Percentiles rank a stretch among this genome's conserved stretches.
phyloP scores from a whole-genome alignment of 2,329 filamentous ascomycete species.

The Verticillium nubilum region DNA sequence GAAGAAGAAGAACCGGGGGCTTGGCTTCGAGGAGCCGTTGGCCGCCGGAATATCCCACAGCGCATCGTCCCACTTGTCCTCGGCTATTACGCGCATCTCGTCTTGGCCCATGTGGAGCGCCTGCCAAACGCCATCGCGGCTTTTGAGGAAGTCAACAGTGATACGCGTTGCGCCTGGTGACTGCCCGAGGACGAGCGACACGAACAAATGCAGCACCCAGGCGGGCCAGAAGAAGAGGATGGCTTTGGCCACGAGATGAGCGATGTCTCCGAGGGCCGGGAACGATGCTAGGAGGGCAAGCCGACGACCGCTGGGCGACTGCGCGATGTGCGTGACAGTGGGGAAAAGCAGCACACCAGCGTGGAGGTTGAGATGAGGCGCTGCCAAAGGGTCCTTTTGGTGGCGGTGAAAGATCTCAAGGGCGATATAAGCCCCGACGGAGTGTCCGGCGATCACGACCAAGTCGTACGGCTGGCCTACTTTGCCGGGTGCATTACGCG shows the following conservation, averaged over 20 bases:
- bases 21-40: slow-evolving; percentile 7
- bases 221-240: slow-evolving; percentile 37
- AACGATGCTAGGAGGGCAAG: slow-evolving; percentile 37
- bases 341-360: slow-evolving; percentile 66
- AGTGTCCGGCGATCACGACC: slow-evolving; percentile 67
- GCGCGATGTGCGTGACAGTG: slow-evolving; percentile 65
- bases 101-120: slow-evolving; percentile 53
- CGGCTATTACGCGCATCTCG: slow-evolving; percentile 53
- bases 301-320: slow-evolving; percentile 53
- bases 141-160: slow-evolving; percentile 49
- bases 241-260: slow-evolving; percentile 32
- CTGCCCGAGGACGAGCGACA: slow-evolving; percentile 39
- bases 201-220: slow-evolving; percentile 33
- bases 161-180: slow-evolving; percentile 40
- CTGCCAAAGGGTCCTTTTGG: slow-evolving; percentile 20
- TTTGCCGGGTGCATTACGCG: slow-evolving; percentile 8
- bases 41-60: slow-evolving; percentile 43
- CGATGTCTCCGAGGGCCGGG: slow-evolving; percentile 33
- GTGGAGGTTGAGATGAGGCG: slow-evolving; percentile 33
- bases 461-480: slow-evolving; percentile 39
- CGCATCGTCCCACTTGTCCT: slow-evolving; percentile 54
- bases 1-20: slow-evolving; percentile 52
- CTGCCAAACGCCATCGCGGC: slow-evolving; percentile 53
- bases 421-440: slow-evolving; percentile 66
- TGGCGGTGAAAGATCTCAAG: slow-evolving; percentile 62